Percentiles rank a stretch among this genome's conserved stretches.
phyloP scores from a whole-genome alignment of 2,329 filamentous ascomycete species.

The Monosporascus sp. region DNA sequence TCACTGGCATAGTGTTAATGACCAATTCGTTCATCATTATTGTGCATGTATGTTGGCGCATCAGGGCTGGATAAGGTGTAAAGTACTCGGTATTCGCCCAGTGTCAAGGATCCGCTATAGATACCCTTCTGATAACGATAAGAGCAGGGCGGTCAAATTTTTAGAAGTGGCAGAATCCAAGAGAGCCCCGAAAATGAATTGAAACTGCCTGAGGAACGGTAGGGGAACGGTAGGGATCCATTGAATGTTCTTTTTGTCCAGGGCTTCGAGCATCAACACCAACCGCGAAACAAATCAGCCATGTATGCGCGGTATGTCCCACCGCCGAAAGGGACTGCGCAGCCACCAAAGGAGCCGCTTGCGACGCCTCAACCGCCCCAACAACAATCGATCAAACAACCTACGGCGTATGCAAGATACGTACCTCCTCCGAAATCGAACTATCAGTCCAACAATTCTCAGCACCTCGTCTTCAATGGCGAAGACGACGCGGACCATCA shows the following conservation, averaged over 20 bases:
- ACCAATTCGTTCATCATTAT: not conserved
- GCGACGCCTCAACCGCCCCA: slow-evolving; percentile 4
- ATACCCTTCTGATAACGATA: slow-evolving; percentile 2
- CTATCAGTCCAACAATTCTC: slow-evolving; percentile 8
- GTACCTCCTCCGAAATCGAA: slow-evolving; percentile 29
- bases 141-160: slow-evolving; percentile 21
- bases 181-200: not conserved
- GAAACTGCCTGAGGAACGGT: too few relatives aligned
- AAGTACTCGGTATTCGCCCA: too few relatives aligned
- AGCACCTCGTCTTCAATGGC: slow-evolving; percentile 16
- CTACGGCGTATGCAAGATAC: slow-evolving; percentile 30
- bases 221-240: too few relatives aligned
- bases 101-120: too few relatives aligned
- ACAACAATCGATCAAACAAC: slow-evolving; percentile 9
- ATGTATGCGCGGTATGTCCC: slow-evolving; percentile 41
- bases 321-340: slow-evolving; percentile 10
- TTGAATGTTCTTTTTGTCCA: too few relatives aligned
- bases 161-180: slow-evolving; percentile 20
- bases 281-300: not conserved
- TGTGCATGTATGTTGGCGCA: not conserved
- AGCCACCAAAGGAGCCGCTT: slow-evolving; percentile 1
- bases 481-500: slow-evolving; percentile 7
- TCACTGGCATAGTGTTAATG: too few relatives aligned
- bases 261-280: not conserved
- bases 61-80: too few relatives aligned